These are phyloP conservation scores for Oryza meridionalis DNA, from an alignment of 176 grass and related monocot species.

Conservation along the genomic window DNA sequence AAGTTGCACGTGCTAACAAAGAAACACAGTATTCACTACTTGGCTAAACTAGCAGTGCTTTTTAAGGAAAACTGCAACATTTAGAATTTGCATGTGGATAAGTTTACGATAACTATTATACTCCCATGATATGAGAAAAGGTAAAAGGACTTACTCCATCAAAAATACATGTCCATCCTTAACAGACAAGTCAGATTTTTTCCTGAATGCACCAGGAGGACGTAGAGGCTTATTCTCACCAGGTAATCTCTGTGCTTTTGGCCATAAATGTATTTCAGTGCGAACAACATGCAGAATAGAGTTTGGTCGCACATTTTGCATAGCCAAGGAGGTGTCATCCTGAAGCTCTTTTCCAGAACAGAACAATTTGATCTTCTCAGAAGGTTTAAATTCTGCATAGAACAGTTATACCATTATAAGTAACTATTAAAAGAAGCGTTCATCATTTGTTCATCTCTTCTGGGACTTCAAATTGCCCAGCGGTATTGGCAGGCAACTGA, in stretches of 20 bases:
- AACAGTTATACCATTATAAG: conserved; percentile 9
- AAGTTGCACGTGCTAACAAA: conserved; percentile 2
- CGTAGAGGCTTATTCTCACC: conserved; percentile 81
- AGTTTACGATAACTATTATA: conserved; percentile 12
- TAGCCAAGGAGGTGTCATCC: conserved; percentile 67
- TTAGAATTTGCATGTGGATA: conserved; percentile 1
- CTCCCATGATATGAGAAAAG: neutral
- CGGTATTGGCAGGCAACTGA: neutral
- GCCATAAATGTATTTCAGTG: conserved; percentile 81
- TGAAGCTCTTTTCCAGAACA: conserved; percentile 85
- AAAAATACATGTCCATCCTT: conserved; percentile 95
- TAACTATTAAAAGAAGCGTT: conserved; percentile 3
- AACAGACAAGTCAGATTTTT: conserved; percentile 86
- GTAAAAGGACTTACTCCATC: conserved; percentile 81
- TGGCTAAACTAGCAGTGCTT: conserved; percentile 19
- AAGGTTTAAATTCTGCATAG: conserved; percentile 73
- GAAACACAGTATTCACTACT: conserved; percentile 24
- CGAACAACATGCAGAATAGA: conserved; percentile 90
- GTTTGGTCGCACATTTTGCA: conserved; percentile 70
- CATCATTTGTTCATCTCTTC: neutral
- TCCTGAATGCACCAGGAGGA: conserved; percentile 87
- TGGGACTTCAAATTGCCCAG: conserved; percentile 16
- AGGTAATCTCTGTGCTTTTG: conserved; percentile 89
- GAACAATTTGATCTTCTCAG: conserved; percentile 80
- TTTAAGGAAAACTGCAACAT: neutral